phyloP scores from a whole-genome alignment of 2,329 filamentous ascomycete genomes.

The Verticillium isaacii region DNA sequence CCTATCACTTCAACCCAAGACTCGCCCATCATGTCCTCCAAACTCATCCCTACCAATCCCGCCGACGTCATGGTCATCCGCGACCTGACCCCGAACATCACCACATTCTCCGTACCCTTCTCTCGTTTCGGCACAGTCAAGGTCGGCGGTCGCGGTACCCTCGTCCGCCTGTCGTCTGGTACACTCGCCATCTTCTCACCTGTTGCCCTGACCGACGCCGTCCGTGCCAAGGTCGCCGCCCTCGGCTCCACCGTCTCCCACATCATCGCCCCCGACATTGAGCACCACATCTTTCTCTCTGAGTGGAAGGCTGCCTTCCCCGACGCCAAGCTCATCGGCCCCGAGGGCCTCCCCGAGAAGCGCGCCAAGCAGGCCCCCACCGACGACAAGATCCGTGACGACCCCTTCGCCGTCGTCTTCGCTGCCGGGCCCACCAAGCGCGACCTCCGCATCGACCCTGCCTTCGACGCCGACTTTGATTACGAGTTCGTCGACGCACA shows the following conservation, averaged over 20 bases:
- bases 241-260: constrained; percentile 72
- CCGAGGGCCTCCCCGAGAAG: constrained; percentile 80
- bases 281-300: constrained; percentile 92
- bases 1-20: not conserved
- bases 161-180: constrained; percentile 65
- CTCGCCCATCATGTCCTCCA: constrained; percentile 48
- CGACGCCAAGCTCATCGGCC: constrained; percentile 72
- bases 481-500: constrained; percentile 79
- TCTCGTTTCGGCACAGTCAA: constrained; percentile 72
- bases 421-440: constrained; percentile 47
- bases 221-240: constrained; percentile 57
- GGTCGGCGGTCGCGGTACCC: constrained; percentile 80
- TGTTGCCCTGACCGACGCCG: constrained; percentile 73
- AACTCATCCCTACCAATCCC: constrained; percentile 66
- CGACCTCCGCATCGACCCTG: constrained; percentile 55
- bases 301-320: constrained; percentile 81
- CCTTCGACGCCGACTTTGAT: constrained; percentile 85
- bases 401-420: constrained; percentile 64
- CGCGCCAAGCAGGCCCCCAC: constrained; percentile 47
- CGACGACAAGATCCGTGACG: constrained; percentile 43
- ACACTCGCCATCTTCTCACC: constrained; percentile 87
- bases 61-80: constrained; percentile 87
- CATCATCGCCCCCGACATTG: constrained; percentile 80
- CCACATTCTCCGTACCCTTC: constrained; percentile 81
- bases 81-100: constrained; percentile 72